Base-by-base conservation (phyloP, 2,329 filamentous ascomycete species). In the Beauveria rudraprayagi region DNA sequence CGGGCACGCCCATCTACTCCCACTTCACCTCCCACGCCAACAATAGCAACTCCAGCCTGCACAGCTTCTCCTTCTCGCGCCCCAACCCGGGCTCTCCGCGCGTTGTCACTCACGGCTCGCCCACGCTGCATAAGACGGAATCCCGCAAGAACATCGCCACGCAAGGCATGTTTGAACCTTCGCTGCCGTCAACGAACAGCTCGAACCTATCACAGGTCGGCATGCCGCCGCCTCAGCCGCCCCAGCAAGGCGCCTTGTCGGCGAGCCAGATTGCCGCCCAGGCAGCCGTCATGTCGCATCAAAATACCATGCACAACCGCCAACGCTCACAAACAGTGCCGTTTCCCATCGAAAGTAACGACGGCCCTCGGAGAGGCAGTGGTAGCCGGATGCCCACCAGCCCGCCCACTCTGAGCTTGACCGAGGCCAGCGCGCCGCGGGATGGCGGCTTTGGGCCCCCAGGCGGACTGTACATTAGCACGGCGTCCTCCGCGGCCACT, bases 191-290 rank as follows among this genome's bases (percentile, higher is more conserved):
- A 3, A 83, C 82, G 51, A 80, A 75, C 67, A 76, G 74, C 2
- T 83, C 83, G 65, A 85, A 82, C 70, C 75, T 82, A 59, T 78
- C 78, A 28, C 78, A 82, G 46, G 70, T 80, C 62, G 73, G 75
- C 70, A 75, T 80, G 72, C 74, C 76, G 60, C 74, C 78, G 58
- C 70, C 72, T 68, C 85, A 73, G 73, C 68, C 48, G 65, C 72
- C 14, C 71, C 46, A 26, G 48, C 58, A 54, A 11, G 50, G 37
- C 41, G 43, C 77, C 28, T 73, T 84, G 63, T 80, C 81, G 1
- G 85, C 89, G n/a, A 91, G 88, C 72, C 87, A 91, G 72, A 91
- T 92, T 65, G 90, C 90, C 44, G 89, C 89, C 19, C 89, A 92
- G 73, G 86, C 89, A 10, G 90, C 90, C 60, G 85, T 89, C 69